phyloP scores from a whole-genome alignment of 352 stramenopile species.

The Globisporangium yorkense region DNA sequence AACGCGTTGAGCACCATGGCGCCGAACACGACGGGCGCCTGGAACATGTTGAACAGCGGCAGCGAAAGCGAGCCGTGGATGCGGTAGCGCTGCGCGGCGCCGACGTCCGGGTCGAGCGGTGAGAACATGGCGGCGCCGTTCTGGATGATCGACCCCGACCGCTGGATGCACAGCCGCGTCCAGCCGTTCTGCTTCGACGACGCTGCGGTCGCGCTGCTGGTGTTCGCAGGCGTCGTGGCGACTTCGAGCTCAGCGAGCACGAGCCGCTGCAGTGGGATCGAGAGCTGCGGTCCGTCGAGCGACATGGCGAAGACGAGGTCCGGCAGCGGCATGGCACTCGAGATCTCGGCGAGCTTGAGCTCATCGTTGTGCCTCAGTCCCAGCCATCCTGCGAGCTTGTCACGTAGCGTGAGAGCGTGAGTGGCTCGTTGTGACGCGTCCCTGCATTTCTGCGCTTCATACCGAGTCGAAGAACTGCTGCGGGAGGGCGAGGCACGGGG shows the following conservation, averaged over 20 bases:
- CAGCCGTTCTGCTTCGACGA: constrained; percentile 5
- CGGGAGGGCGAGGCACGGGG: constrained; percentile 47
- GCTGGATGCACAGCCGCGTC: constrained; percentile 45
- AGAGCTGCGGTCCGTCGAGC: constrained; percentile 21
- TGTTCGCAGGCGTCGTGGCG: neutral
- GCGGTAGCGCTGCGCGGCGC: constrained; percentile 37
- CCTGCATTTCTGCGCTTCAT: neutral
- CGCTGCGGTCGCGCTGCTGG: constrained; percentile 3
- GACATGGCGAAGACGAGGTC: constrained; percentile 42
- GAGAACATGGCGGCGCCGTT: constrained; percentile 43
- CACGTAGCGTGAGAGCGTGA: neutral
- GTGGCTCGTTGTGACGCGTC: neutral
- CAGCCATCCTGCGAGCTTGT: constrained; percentile 46
- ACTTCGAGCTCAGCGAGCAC: constrained; percentile 28
- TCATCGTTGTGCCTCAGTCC: constrained; percentile 38
- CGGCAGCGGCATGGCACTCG: constrained; percentile 18
- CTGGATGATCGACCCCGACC: constrained; percentile 45
- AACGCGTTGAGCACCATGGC: constrained; percentile 44
- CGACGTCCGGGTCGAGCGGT: constrained; percentile 31
- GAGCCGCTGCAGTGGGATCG: constrained; percentile 39
- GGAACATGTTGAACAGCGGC: constrained; percentile 66
- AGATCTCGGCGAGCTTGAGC: constrained; percentile 39
- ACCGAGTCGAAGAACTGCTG: constrained; percentile 56
- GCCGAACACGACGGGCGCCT: constrained; percentile 55
- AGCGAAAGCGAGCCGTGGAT: constrained; percentile 41